Base-by-base conservation (phyloP, 345 rosid genomes). In the Streptanthus diversifolius region DNA sequence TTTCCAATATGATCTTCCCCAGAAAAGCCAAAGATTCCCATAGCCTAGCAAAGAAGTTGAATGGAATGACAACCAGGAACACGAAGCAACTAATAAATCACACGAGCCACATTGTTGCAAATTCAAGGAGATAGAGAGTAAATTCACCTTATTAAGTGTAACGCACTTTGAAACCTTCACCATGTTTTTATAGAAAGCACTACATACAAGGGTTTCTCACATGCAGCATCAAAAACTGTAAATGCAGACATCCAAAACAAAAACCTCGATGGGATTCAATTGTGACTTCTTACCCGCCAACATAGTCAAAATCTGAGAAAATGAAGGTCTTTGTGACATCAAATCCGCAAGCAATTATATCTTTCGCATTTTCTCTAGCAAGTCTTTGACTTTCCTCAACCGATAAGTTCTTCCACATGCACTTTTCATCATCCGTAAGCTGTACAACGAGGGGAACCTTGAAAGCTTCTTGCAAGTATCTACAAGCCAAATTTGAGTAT, bases 1-100 rank as follows among this genome's bases (percentile, higher is more conserved):
- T 95, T 95, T 51, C 93, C 99, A 30, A 91, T 91, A 78, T 85
- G 89, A 83, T 95, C 97, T 88, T 95, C 99, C 40, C 97, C 97
- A 1, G 79, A 77, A 77, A 95, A 95, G 72, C 96, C 99, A 83
- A 93, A 93, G 69, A 89, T 91, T 70, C 93, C 96, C 35, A 82
- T 84, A 79, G 79, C 96, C 96, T 91, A 80, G 7, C 45, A 78
- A 52, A 29, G 69, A 19, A 33, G 32, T 14, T 44, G 65, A 76
- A 24, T 40, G 58, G 17, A 27, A 62, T 66, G n/a, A 62, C 55
- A 63, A 40, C 43, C 71, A 51, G 3, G 10, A 75, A 52, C 22
- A 44, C 1, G 24, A 29, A 6, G 63, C 25, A 59, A 19, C 13
- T n/a, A 22, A 22, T 15, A 32, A 3, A 48, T 17, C 73, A 57